phyloP scores from a whole-genome alignment of 1,284 basidiomycete species.

The Cutaneotrichosporon spelunceum region DNA sequence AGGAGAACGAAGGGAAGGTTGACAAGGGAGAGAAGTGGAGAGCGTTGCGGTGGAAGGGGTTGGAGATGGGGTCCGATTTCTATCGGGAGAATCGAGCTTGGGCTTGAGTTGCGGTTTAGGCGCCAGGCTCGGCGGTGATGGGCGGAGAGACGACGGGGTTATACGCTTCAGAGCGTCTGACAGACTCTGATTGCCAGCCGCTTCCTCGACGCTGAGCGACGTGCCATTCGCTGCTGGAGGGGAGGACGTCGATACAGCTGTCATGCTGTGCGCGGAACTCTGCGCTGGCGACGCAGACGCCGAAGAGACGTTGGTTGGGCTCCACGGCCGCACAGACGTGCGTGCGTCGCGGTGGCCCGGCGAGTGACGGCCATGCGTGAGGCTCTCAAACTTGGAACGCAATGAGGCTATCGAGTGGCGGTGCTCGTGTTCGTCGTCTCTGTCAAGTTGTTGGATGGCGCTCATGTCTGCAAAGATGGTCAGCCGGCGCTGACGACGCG shows the following conservation, averaged over 20 bases:
- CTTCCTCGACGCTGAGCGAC: too few species aligned
- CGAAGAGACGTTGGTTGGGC: neutral
- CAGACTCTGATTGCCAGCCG: neutral
- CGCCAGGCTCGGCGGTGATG: neutral
- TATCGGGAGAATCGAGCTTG: neutral
- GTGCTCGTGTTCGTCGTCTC: constrained; percentile 8
- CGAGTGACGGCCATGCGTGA: constrained; percentile 21
- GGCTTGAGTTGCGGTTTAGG: neutral
- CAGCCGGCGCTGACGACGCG: neutral
- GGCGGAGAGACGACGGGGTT: neutral
- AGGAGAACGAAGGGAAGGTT: neutral
- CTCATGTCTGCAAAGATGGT: constrained; percentile 5
- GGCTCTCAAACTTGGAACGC: constrained; percentile 40
- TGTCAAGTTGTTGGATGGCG: neutral
- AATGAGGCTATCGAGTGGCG: constrained; percentile 38
- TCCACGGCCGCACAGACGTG: neutral
- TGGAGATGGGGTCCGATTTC: neutral
- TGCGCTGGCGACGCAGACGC: neutral
- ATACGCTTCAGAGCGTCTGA: neutral
- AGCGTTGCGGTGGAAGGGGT: neutral
- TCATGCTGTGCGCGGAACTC: neutral
- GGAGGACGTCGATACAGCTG: neutral
- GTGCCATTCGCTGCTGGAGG: neutral
- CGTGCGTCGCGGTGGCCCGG: neutral
- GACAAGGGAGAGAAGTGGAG: neutral